Conservation (phyloP, 805 yeast genomes). For the Wickerhamomyces rabaulensis region DNA sequence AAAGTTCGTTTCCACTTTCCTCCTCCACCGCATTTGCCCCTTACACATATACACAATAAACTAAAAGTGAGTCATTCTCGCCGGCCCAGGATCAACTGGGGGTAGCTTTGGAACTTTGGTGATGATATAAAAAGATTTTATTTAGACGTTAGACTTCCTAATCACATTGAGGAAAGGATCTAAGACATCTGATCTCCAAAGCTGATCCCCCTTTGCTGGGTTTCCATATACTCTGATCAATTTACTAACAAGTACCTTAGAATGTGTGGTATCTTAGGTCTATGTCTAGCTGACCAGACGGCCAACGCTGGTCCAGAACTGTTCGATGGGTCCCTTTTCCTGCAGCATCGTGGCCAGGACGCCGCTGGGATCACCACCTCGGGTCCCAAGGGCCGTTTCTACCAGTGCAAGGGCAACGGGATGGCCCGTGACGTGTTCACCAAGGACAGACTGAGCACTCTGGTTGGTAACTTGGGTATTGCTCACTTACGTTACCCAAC, state of each 20-base stretch:
- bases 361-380: slow-evolving; percentile 99
- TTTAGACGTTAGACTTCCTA: slow-evolving; percentile 31
- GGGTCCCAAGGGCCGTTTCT: slow-evolving; percentile 87
- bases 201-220: background rate
- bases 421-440: slow-evolving; percentile 98
- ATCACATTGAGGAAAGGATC: slow-evolving; percentile 22
- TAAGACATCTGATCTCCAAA: slow-evolving; percentile 14
- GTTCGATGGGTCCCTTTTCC: slow-evolving; percentile 84
- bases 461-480: slow-evolving; percentile 92
- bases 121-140: slow-evolving; percentile 19
- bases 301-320: slow-evolving; percentile 81
- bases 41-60: background rate
- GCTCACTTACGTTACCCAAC: slow-evolving; percentile 96
- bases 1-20: background rate
- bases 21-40: background rate
- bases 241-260: slow-evolving; percentile 4
- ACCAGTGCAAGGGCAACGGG: slow-evolving; percentile 98
- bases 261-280: slow-evolving; percentile 96
- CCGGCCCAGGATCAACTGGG: background rate
- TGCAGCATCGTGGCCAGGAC: slow-evolving; percentile 98
- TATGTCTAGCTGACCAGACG: slow-evolving; percentile 71
- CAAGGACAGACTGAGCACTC: slow-evolving; percentile 64
- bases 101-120: background rate
- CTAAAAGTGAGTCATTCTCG: background rate
- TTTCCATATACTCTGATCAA: background rate